Conservation (phyloP, 2,329 filamentous ascomycete species). For the Colletotrichum kahawae region DNA sequence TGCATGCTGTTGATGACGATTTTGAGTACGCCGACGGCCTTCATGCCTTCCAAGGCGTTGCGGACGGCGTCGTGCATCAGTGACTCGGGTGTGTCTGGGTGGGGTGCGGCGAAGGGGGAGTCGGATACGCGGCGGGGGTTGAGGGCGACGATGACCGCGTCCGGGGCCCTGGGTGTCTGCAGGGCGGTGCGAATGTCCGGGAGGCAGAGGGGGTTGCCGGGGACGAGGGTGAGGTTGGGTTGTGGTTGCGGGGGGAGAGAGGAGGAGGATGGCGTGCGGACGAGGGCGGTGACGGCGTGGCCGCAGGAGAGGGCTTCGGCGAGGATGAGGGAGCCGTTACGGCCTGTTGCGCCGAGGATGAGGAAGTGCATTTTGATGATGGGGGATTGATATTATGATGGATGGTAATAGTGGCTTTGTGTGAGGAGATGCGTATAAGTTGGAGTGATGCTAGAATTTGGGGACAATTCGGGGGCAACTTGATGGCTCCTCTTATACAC, state of each 20-base stretch:
- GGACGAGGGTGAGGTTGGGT: slow-evolving; percentile 40
- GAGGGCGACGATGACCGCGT: slow-evolving; percentile 54
- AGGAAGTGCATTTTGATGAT: slow-evolving; percentile 47
- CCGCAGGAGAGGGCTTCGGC: slow-evolving; percentile 40
- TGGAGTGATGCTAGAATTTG: neutral
- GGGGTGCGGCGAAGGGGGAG: slow-evolving; percentile 48
- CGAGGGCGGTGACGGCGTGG: slow-evolving; percentile 51
- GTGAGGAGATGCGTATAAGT: neutral
- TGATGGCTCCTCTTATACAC: neutral
- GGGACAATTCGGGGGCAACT: neutral
- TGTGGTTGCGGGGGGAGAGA: slow-evolving; percentile 26
- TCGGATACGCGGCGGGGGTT: slow-evolving; percentile 49
- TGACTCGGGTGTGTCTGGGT: slow-evolving; percentile 40
- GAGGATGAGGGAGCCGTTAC: slow-evolving; percentile 49
- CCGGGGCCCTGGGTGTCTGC: slow-evolving; percentile 21
- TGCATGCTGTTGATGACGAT: slow-evolving; percentile 56
- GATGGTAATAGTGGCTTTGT: neutral
- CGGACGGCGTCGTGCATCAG: slow-evolving; percentile 51
- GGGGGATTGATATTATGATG: neutral
- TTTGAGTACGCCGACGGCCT: slow-evolving; percentile 37
- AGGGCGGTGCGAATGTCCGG: slow-evolving; percentile 40
- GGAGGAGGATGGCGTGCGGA: slow-evolving; percentile 38
- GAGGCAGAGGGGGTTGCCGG: slow-evolving; percentile 40
- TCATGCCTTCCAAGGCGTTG: slow-evolving; percentile 41
- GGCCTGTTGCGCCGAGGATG: slow-evolving; percentile 51